Conservation (phyloP, 1,284 basidiomycete genomes). For the Rhodofomes roseus region DNA sequence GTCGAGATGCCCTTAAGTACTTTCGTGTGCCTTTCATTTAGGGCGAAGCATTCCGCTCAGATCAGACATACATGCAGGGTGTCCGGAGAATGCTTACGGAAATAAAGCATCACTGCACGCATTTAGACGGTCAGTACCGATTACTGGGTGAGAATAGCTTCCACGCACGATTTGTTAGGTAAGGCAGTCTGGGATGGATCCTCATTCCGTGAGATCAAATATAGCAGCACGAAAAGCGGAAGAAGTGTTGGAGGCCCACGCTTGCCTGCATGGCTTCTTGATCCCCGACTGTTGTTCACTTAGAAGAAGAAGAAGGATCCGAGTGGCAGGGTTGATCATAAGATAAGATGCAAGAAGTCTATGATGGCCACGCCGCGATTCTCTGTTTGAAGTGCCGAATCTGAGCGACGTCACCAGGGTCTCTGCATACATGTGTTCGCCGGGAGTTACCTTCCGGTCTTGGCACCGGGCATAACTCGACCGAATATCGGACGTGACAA, state of each 20-base stretch:
- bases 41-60: background rate
- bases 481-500: background rate
- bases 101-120: background rate
- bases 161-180: constrained; percentile 2
- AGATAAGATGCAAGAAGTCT: background rate
- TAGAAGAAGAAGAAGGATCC: background rate
- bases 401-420: background rate
- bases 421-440: background rate
- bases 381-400: background rate
- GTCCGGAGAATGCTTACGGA: background rate
- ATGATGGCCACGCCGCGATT: background rate
- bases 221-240: background rate
- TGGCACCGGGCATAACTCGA: constrained; percentile 1
- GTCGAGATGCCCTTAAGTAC: background rate
- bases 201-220: constrained; percentile 12
- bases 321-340: background rate
- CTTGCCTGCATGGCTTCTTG: background rate
- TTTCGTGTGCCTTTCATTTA: background rate
- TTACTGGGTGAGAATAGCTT: background rate
- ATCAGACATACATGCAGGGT: background rate
- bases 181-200: background rate
- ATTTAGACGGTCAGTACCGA: background rate
- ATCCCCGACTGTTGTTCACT: background rate
- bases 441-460: background rate
- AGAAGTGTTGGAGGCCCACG: background rate